Conservation (phyloP, 306 rosid genomes). For the Pyrus communis region DNA sequence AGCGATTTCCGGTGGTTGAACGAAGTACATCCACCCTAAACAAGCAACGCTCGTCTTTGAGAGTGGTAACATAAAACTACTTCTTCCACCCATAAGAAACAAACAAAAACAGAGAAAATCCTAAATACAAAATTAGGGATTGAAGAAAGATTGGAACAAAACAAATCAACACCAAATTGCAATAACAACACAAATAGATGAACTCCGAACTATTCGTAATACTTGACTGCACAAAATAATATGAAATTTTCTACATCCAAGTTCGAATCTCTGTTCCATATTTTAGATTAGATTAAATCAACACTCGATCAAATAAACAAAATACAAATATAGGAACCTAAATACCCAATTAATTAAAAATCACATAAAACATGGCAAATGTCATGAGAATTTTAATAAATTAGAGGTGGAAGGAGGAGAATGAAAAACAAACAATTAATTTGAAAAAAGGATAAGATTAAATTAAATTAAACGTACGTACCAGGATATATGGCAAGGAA, state of each 20-base stretch:
- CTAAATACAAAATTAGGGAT: not conserved
- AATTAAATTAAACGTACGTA: not conserved
- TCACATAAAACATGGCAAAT: not conserved
- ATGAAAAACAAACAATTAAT: not conserved
- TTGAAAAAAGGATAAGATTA: not conserved
- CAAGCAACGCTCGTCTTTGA: too few species aligned
- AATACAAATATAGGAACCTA: not conserved
- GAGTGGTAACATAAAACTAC: too few species aligned
- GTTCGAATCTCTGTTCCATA: not conserved
- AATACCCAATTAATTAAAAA: not conserved
- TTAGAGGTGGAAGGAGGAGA: not conserved
- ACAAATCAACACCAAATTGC: not conserved
- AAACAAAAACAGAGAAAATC: too few species aligned
- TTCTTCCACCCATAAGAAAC: too few species aligned
- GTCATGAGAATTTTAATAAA: not conserved
- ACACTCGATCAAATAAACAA: not conserved
- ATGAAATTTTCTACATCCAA: not conserved
- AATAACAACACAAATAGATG: too few species aligned
- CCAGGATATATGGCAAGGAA: conserved; percentile 73
- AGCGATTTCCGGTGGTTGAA: too few species aligned
- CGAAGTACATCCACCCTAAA: too few species aligned
- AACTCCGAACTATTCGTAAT: not conserved
- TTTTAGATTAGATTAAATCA: too few species aligned
- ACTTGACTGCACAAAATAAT: not conserved
- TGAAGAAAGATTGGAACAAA: not conserved